Base-by-base conservation (phyloP, 345 rosid genomes). In the Linum lewisii region DNA sequence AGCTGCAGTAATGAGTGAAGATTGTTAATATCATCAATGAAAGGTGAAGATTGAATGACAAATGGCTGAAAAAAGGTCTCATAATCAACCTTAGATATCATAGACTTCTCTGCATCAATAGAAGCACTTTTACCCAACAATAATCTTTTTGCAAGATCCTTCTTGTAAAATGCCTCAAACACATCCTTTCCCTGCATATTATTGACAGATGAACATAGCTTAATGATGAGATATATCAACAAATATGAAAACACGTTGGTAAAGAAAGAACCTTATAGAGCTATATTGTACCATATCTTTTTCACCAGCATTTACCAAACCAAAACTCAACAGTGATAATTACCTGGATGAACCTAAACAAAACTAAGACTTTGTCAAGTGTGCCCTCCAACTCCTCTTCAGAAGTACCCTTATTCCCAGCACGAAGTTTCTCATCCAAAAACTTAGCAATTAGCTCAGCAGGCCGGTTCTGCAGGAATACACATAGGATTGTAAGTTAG, bases 321-420 rank as follows among this genome's bases (percentile, higher is more conserved):
- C 34, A 29, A 29, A 29, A 29, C 34, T 29, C 34, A 29, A 29
- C 5, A 29, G 34, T 29, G 49, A 59, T 14, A 18, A 7, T 64
- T 77, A 87, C 99, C 95, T 93, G 99, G 63, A 93, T 89, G 72
- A 93, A 93, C 83, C 99, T 82, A 79, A 89, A 93, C 55, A 93
- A 78, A 62, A 93, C 97, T 78, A 93, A 80, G 59, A 89, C 99
- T 84, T 85, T 89, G 68, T 93, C 99, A 66, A 93, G 97, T 50
- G 80, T 89, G 50, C 84, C 81, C 97, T 93, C 99, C 83, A 89
- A 79, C 75, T 93, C 99, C 84, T 93, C 99, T 82, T 93, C 99
- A 20, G 99, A 89, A 62, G 96, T 89, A 74, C 96, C 97, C 82
- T 93, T 93, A 69, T 93, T 93, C 60, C 99, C 97, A 78, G 99